phyloP scores from a whole-genome alignment of 805 yeast genomes.

The Schizosaccharomyces japonicus region DNA sequence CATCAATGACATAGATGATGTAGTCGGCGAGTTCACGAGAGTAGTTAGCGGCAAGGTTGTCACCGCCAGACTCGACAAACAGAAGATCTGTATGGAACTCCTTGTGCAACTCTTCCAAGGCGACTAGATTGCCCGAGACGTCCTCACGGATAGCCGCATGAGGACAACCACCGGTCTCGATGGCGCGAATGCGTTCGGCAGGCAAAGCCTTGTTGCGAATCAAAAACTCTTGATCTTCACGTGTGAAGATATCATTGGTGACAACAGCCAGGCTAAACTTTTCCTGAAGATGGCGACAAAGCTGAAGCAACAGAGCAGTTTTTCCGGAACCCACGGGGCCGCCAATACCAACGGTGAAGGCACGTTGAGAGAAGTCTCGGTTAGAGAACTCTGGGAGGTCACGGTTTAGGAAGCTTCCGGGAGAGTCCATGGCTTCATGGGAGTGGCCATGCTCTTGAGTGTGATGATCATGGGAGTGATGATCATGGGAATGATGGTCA shows the following conservation, averaged over 20 bases:
- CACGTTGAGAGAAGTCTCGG: constrained; percentile 2
- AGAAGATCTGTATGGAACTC: constrained; percentile 4
- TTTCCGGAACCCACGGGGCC: constrained; percentile 6
- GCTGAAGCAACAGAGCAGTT: constrained; percentile 4
- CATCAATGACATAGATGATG: constrained; percentile 6
- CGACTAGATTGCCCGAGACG: constrained; percentile 5
- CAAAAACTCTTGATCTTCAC: constrained; percentile 5
- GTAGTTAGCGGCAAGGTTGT: constrained; percentile 5
- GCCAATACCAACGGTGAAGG: constrained; percentile 6
- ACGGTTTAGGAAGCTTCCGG: constrained; percentile 1
- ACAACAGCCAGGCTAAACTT: not conserved
- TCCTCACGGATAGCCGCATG: constrained; percentile 6
- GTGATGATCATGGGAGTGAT: not conserved
- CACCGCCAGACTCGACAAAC: constrained; percentile 5
- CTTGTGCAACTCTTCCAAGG: constrained; percentile 5
- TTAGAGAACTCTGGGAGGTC: not conserved
- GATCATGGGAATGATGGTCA: not conserved
- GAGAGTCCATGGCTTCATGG: constrained; percentile 4
- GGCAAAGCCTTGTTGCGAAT: constrained; percentile 4
- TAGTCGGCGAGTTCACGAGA: constrained; percentile 6
- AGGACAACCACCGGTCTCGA: constrained; percentile 6
- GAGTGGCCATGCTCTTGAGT: constrained; percentile 4
- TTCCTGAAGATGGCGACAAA: not conserved
- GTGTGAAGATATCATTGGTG: constrained; percentile 5
- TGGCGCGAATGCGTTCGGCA: constrained; percentile 4